phyloP scores from a whole-genome alignment of 2,329 filamentous ascomycete species.

The Fusarium sp. region DNA sequence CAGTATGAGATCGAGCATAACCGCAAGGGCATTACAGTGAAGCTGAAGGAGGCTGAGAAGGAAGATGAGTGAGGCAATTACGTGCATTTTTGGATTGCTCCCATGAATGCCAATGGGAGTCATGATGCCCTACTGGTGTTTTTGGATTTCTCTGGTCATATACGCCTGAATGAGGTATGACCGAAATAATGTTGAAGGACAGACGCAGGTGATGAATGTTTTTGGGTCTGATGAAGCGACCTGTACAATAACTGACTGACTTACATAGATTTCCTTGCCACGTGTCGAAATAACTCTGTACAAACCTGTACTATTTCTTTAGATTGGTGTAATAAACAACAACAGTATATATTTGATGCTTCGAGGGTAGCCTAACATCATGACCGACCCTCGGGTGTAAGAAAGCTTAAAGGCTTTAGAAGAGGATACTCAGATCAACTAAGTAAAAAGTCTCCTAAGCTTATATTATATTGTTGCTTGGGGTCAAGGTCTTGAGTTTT shows the following conservation, averaged over 20 bases:
- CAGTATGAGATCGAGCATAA: conserved; percentile 72
- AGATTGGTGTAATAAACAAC: conserved; percentile 6
- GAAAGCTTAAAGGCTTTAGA: not conserved
- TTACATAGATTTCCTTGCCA: conserved; percentile 34
- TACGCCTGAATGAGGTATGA: not conserved
- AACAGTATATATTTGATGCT: not conserved
- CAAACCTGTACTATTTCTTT: conserved; percentile 18
- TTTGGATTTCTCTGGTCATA: not conserved
- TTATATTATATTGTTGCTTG: not conserved
- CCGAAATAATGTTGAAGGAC: conserved; percentile 1
- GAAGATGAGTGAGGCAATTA: conserved; percentile 35
- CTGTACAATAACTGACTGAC: conserved; percentile 31
- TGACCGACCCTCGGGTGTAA: not conserved
- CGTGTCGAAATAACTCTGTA: conserved; percentile 29
- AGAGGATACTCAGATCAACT: not conserved
- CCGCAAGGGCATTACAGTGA: conserved; percentile 52
- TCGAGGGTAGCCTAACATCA: not conserved
- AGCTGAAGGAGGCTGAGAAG: conserved; percentile 54
- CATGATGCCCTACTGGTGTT: not conserved
- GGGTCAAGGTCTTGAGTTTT: not conserved
- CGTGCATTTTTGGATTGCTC: not conserved
- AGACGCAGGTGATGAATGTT: conserved; percentile 7
- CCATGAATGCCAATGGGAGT: not conserved
- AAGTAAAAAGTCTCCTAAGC: not conserved
- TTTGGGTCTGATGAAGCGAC: conserved; percentile 20